phyloP scores from a whole-genome alignment of 257 asterid species.

The Scutellaria baicalensis region DNA sequence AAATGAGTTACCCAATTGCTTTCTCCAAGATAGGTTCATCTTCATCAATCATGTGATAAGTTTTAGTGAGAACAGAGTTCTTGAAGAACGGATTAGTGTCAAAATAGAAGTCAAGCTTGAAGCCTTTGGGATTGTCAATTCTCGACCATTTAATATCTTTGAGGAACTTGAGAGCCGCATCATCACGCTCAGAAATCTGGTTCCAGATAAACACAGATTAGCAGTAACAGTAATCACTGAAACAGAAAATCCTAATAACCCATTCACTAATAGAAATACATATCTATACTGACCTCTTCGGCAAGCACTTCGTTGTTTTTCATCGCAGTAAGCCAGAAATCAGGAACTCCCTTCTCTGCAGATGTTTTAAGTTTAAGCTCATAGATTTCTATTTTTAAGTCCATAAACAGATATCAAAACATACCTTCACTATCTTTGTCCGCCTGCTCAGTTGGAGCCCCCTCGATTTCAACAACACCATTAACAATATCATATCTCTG shows the following conservation, averaged over 20 bases:
- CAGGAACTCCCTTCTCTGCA: conserved; percentile 75
- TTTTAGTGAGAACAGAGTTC: conserved; percentile 62
- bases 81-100: conserved; percentile 60
- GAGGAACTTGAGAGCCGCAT: conserved; percentile 65
- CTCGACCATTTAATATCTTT: conserved; percentile 75
- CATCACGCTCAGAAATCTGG: conserved; percentile 75
- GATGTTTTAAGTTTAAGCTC: background rate
- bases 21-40: conserved; percentile 87
- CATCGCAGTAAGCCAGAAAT: conserved; percentile 78
- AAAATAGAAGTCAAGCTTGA: conserved; percentile 65
- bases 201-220: background rate
- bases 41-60: conserved; percentile 85
- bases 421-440: conserved; percentile 19
- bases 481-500: conserved; percentile 61
- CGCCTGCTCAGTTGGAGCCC: conserved; percentile 10
- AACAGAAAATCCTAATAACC: background rate
- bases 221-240: too few relatives aligned
- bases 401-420: background rate
- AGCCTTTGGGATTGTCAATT: conserved; percentile 65
- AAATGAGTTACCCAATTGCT: conserved; percentile 67
- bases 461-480: conserved; percentile 42
- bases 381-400: background rate
- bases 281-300: conserved; percentile 51
- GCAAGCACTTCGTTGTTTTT: conserved; percentile 62
- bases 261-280: background rate